phyloP scores from a whole-genome alignment of 169 alveolate genomes.

The Cryptosporidium sp. region DNA sequence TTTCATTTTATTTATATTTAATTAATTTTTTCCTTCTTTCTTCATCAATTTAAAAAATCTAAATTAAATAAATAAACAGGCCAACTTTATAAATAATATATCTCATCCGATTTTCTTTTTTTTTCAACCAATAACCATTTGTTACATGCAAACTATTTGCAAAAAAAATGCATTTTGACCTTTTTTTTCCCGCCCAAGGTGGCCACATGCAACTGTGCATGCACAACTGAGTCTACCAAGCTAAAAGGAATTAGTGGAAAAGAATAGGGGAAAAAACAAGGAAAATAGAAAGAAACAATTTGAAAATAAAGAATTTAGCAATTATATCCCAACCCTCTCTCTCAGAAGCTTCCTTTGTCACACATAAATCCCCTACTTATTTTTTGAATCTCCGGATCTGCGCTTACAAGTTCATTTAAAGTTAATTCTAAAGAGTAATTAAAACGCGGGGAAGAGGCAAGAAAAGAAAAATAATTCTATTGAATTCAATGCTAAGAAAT shows the following conservation, averaged over 20 bases:
- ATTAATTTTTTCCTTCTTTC: background rate
- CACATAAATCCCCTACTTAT: background rate
- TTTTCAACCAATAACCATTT: background rate
- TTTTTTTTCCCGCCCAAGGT: constrained; percentile 28
- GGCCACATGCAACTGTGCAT: constrained; percentile 50
- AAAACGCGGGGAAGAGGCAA: background rate
- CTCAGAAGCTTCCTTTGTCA: too few species aligned
- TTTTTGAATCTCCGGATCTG: background rate
- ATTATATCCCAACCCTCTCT: background rate
- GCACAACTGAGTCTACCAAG: constrained; percentile 26
- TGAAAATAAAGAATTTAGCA: background rate
- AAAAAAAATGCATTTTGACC: constrained; percentile 42
- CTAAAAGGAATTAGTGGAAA: background rate
- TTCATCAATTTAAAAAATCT: background rate
- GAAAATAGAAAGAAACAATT: background rate
- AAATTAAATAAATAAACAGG: background rate
- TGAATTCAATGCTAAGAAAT: constrained; percentile 3
- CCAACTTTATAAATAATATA: background rate
- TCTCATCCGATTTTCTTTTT: background rate
- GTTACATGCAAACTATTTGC: background rate
- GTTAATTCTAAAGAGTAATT: background rate
- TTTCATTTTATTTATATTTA: constrained; percentile 16
- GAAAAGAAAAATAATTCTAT: background rate
- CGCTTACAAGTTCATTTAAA: background rate
- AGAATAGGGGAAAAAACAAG: background rate